Evolutionary conservation across 768 basidiomycete species (phyloP).

Genomic region (Leccinum rimulosum): DNA sequence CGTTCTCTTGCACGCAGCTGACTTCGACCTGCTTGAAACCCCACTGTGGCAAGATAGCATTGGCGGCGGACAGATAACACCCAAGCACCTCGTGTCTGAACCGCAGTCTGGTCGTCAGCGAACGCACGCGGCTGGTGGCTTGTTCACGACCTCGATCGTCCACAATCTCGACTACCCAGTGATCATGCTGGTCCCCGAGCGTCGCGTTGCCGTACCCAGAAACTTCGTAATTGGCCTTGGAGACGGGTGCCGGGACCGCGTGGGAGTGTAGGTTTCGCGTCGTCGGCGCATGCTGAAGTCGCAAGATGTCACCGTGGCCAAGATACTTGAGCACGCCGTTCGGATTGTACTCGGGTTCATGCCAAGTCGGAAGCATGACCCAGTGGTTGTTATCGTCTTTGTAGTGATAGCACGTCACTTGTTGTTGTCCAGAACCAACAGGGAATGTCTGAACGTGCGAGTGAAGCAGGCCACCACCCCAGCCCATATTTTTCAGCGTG

Average conservation of each 20-base stretch:
- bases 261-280: slow-evolving; percentile 93
- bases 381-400: slow-evolving; percentile 98
- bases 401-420: slow-evolving; percentile 99
- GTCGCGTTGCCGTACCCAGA: slow-evolving; percentile 92
- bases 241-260: slow-evolving; percentile 78
- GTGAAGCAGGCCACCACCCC: slow-evolving; percentile 94
- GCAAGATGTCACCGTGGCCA: slow-evolving; percentile 71
- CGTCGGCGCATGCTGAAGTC: slow-evolving; percentile 80
- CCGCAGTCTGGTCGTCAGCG: slow-evolving; percentile 85
- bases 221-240: slow-evolving; percentile 89
- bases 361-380: slow-evolving; percentile 79
- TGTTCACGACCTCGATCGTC: slow-evolving; percentile 76
- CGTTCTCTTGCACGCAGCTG: slow-evolving; percentile 86
- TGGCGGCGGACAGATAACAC: slow-evolving; percentile 89
- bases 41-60: slow-evolving; percentile 91
- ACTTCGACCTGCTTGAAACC: slow-evolving; percentile 99
- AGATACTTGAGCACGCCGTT: slow-evolving; percentile 68
- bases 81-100: slow-evolving; percentile 75
- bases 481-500: slow-evolving; percentile 96
- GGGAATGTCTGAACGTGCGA: slow-evolving; percentile 97
- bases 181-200: slow-evolving; percentile 83
- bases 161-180: slow-evolving; percentile 92
- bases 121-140: slow-evolving; percentile 70
- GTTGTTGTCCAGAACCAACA: slow-evolving; percentile 88
- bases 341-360: slow-evolving; percentile 62